Base-by-base conservation (phyloP, 1,284 basidiomycete species). In the Lignosus rhinocerotis region DNA sequence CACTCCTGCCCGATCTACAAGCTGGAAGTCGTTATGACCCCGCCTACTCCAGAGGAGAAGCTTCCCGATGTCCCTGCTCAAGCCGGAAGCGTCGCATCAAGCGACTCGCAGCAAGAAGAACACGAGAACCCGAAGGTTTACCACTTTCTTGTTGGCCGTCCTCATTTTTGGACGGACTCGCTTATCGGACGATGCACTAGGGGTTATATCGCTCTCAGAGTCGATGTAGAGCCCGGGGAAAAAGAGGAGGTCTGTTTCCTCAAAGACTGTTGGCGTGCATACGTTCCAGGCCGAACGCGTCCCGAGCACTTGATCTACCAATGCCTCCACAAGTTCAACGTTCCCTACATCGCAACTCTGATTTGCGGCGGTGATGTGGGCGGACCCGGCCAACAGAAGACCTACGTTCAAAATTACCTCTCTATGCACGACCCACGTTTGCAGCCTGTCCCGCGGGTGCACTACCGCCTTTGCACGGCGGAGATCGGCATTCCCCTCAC, bases 341-440 rank as follows among this genome's bases (percentile, higher is more conserved):
- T 42, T 12, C 1, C 2, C 2, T 12, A 8, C 17, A 39, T 60
- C 21, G 25, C 55, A 6, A 49, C 45, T 8, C 36, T 60, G 17
- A n/a, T 56, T n/a, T 60, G 55, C 21, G 54, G 54, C 30, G 59
- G 59, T 6, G 59, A 60, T 16, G 59, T 60, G 17, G 59, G 54
- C 31, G 55, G 54, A 4, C 31, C 30, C 12, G 6, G 17, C 9
- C 30, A 36, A 4, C 54, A 56, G 55, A 9, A 6, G 21, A 56
- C 59, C 5, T 7, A 5, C 0, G 17, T 44, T 0, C 59, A 54
- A 17, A n/a, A 39, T 8, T 19, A 36, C 19, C 30, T 42, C 2
- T 42, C 39, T 7, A 9, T 21, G 9, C 2, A 39, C 6, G 25
- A 50, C 6, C n/a, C 38, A 12, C 3, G 8, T 9, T 2, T 12